Base-by-base conservation (phyloP, 179 eudicot species). In the Gypsophila paniculata region DNA sequence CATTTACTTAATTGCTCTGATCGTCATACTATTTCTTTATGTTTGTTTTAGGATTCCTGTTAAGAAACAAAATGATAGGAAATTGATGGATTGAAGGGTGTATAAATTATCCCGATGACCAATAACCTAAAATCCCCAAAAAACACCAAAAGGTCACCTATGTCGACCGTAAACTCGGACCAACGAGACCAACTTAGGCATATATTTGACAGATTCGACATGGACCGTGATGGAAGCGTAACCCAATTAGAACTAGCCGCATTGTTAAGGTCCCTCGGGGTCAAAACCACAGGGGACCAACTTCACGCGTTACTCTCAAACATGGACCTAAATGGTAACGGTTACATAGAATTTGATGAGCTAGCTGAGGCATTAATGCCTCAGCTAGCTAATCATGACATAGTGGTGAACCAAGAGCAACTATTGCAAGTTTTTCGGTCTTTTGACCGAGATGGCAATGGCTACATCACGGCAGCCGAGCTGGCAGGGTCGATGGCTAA, bases 201-300 rank as follows among this genome's bases (percentile, higher is more conserved):
- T 62, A 89, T 91, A 64, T 89, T 93, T 84, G 70, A 61, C 48
- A 85, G 95, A 1, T 91, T 91, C 86, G 93, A 93, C 82, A 83
- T 87, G 87, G 85, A 93, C 82, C 71, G 82, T 0, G 98, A 92
- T 49, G 98, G 98, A 18, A 87, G 91, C 86, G 82, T 92, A 22
- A 92, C 98, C 2, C 98, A 87, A 23, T 88, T 93, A 0, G 93
- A 91, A 77, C 90, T 92, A 34, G 98, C 91, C 6, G 93, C 96
- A 36, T 83, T 91, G 48, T 75, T 91, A 34, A 85, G 96, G 6
- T 91, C 96, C 59, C 80, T 91, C 15, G 98, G 98, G 18, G 79
- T 93, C 19, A 89, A 87, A 61, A 92, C 92, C 32, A 54, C 82
- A 19, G 96, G 95, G 18, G 98, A 93, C 65, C 92, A 93, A 60